Evolutionary conservation across 2,329 filamentous ascomycete genomes (phyloP), one percentile per base, ranked within the genome.

Genomic region (Xylaria sp.): DNA sequence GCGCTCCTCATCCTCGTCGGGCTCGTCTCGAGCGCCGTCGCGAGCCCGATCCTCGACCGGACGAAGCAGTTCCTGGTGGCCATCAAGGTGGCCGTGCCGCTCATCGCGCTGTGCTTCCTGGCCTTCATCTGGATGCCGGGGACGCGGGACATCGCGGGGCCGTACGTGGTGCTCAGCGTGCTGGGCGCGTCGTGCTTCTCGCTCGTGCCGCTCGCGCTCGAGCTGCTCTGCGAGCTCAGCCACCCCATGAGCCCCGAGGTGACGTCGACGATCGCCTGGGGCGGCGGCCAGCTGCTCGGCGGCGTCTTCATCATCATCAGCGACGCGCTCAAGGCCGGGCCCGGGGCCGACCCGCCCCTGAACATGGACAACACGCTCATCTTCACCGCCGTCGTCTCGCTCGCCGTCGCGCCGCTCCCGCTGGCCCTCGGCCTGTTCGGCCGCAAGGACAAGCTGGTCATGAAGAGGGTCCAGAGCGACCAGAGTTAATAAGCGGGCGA

Each of bases 1-100:
- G 94, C 90, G 0, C 73, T 97, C 7, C 82, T 97, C 29, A 97
- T 97, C 69, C 80, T 96, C 43, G 90, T 94, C 48, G 94, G 94
- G 7, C 84, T 99, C 1, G 79, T 95, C 41, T 73, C 83, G 4
- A 82, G 91, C 0, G 94, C 91, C 13, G 78, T 96, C 57, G 80
- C 85, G 0, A 90, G 88, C 0, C 93, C 93, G 0, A 79, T 97
- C 62, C 84, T 96, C 59, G 94, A 97, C 75, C 84, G 88, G 48
- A 92, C 87, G 51, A 95, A 97, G 72, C 78, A 83, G 21, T 96
- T 92, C 67, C 76, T 96, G 0, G 69, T 82, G 3, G 83, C 87
- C 20, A 86, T 95, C 71, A 91, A 90, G 66, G 61, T 88, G 22
- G 78, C 90, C 50, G 83, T 94, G 2, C 92, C 92, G 2, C 64